A percentile compares a stretch with the other conserved stretches of the same genome.
phyloP scores from a whole-genome alignment of 306 rosid genomes.

The Cucurbita pepo region DNA sequence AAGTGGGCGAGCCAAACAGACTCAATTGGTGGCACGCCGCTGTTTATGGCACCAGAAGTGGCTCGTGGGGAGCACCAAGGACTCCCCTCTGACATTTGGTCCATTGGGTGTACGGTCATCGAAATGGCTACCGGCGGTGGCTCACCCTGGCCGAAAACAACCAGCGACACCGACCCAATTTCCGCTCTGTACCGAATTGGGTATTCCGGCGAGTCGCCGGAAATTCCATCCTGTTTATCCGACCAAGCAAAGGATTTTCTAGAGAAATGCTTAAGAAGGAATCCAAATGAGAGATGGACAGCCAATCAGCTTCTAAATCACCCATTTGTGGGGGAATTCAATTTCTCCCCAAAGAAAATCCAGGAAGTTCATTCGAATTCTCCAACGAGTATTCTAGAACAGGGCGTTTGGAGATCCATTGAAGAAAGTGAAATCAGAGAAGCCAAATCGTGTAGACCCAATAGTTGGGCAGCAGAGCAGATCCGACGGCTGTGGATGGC shows the following conservation, averaged over 20 bases:
- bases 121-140: conserved; percentile 51
- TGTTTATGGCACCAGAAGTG: conserved; percentile 89
- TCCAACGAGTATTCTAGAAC: conserved; percentile 79
- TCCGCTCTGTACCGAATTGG: conserved; percentile 49
- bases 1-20: conserved; percentile 16
- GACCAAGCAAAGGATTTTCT: conserved; percentile 55
- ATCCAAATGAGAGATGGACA: conserved; percentile 59
- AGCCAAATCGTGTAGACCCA: background rate
- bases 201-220: conserved; percentile 38
- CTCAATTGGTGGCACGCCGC: conserved; percentile 39
- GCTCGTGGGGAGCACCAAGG: conserved; percentile 82
- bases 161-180: conserved; percentile 47
- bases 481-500: conserved; percentile 27
- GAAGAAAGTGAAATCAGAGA: conserved; percentile 12
- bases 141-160: conserved; percentile 53
- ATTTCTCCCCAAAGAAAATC: conserved; percentile 9
- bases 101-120: conserved; percentile 67
- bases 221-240: conserved; percentile 48
- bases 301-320: conserved; percentile 59
- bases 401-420: conserved; percentile 41
- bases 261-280: conserved; percentile 46
- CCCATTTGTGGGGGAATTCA: conserved; percentile 40
- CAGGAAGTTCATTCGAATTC: conserved; percentile 34
- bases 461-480: conserved; percentile 13
- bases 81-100: conserved; percentile 60